These are phyloP conservation scores for Teratosphaeria nubilosa DNA, from an alignment of 2,329 filamentous ascomycete genomes.

Conservation along the genomic window DNA sequence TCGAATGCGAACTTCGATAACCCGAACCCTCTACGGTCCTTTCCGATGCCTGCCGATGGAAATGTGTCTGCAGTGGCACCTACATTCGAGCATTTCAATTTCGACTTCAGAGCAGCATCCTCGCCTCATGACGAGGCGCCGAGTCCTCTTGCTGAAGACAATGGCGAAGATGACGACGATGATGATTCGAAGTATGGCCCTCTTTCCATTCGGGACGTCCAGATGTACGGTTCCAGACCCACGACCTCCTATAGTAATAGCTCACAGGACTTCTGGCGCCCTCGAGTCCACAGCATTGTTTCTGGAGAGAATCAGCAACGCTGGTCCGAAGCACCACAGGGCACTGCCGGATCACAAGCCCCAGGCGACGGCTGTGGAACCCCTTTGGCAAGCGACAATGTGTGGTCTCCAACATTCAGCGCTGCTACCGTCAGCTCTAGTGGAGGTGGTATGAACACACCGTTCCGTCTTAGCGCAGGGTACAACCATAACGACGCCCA, in stretches of 20 bases:
- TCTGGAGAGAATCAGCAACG: not conserved
- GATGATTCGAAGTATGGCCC: not conserved
- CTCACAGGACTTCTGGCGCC: not conserved
- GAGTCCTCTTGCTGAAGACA: not conserved
- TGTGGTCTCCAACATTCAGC: conserved; percentile 23
- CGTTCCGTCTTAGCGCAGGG: conserved; percentile 13
- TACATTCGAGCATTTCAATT: not conserved
- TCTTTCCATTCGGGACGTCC: conserved; percentile 13
- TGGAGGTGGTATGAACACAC: conserved; percentile 16
- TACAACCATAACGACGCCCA: conserved; percentile 1
- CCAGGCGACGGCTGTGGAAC: not conserved
- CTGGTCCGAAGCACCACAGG: not conserved
- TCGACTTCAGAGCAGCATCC: not conserved
- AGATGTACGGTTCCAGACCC: conserved; percentile 13
- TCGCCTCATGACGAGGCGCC: not conserved
- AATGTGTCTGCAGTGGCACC: not conserved
- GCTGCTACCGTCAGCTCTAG: conserved; percentile 22
- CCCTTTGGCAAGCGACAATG: not conserved
- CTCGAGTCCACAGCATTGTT: not conserved
- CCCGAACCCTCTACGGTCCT: not conserved
- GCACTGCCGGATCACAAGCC: not conserved
- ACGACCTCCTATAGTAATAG: not conserved
- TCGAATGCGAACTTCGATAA: not conserved
- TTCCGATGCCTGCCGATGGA: not conserved
- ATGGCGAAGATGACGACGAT: conserved; percentile 1